A percentile compares a stretch with the other conserved stretches of the same genome.
Conservation (phyloP, 768 basidiomycete species). For the Rhizopogon vesiculosus region DNA sequence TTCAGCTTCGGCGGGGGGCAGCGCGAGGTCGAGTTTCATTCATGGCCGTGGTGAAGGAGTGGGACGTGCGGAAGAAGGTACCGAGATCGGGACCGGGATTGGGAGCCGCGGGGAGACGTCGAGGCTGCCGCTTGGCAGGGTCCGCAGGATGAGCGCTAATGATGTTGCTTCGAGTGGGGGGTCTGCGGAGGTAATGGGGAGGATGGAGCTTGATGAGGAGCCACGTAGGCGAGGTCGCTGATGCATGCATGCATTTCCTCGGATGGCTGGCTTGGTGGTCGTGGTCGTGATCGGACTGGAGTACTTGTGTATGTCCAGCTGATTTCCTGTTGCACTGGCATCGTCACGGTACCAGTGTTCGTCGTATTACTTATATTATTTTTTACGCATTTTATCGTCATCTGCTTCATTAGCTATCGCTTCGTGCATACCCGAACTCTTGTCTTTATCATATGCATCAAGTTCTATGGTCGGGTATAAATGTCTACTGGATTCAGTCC, state of each 20-base stretch:
- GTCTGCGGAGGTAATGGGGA: conserved; percentile 33
- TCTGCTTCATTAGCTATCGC: background rate
- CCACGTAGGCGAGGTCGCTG: conserved; percentile 2
- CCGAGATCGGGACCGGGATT: conserved; percentile 8
- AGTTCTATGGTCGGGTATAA: background rate
- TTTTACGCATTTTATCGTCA: background rate
- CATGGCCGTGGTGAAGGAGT: background rate
- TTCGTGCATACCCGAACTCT: conserved; percentile 2
- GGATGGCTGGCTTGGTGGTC: background rate
- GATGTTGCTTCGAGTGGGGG: conserved; percentile 18
- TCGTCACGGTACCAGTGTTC: background rate
- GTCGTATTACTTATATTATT: background rate
- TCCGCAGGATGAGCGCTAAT: conserved; percentile 23
- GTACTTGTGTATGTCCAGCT: no score
- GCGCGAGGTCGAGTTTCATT: conserved; percentile 2
- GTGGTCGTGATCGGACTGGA: background rate
- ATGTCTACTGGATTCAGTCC: no score
- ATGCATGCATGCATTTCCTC: background rate
- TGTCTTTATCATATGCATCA: conserved; percentile 1
- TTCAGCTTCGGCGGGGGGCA: conserved; percentile 11
- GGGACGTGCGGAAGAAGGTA: background rate
- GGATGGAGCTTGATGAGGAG: conserved; percentile 30
- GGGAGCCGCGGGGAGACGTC: background rate
- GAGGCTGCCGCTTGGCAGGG: conserved; percentile 25
- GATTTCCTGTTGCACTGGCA: background rate